A percentile compares a stretch with the other conserved stretches of the same genome.
These are phyloP conservation scores for Raffaelea ambrosiae DNA, from an alignment of 2,329 filamentous ascomycete genomes.

Conservation along the genomic window DNA sequence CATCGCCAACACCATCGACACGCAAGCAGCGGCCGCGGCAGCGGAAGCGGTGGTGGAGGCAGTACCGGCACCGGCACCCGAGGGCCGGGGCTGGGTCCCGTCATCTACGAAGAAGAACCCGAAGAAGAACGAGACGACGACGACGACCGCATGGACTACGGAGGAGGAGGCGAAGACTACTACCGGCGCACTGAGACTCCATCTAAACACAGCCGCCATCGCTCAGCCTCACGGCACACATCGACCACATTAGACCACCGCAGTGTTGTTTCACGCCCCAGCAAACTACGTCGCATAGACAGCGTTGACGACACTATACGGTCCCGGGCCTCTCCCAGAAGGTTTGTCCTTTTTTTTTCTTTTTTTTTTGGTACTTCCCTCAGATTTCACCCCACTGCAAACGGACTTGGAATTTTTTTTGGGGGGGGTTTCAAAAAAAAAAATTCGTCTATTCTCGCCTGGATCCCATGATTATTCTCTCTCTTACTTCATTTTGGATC, in stretches of 20 bases:
- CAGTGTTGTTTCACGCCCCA: slow-evolving; percentile 8
- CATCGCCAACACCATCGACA: slow-evolving; percentile 3
- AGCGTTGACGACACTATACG: slow-evolving; percentile 7
- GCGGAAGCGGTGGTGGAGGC: slow-evolving; percentile 5
- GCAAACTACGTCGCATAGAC: slow-evolving; percentile 6
- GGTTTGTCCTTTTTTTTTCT: slow-evolving; percentile 5
- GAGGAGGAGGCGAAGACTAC: slow-evolving; percentile 5
- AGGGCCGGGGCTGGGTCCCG: slow-evolving; percentile 1
- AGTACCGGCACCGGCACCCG: slow-evolving; percentile 7
- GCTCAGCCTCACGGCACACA: slow-evolving; percentile 17
- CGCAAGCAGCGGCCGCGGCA: slow-evolving; percentile 6
- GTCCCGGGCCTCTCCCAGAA: slow-evolving; percentile 7
- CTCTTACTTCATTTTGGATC: no score
- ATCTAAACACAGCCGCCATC: slow-evolving; percentile 10
- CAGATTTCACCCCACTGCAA: no score
- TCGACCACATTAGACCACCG: slow-evolving; percentile 9
- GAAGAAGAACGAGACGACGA: slow-evolving; percentile 7
- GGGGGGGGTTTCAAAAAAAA: no score
- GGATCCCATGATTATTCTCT: no score
- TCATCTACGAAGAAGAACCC: slow-evolving; percentile 11
- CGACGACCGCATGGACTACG: slow-evolving; percentile 5
- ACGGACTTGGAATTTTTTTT: no score
- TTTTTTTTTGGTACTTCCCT: slow-evolving; percentile 1
- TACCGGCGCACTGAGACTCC: slow-evolving; percentile 5
- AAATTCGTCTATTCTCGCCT: no score